phyloP scores from a whole-genome alignment of 371 early-diverging fungal species.

The Dichotomocladium elegans region DNA sequence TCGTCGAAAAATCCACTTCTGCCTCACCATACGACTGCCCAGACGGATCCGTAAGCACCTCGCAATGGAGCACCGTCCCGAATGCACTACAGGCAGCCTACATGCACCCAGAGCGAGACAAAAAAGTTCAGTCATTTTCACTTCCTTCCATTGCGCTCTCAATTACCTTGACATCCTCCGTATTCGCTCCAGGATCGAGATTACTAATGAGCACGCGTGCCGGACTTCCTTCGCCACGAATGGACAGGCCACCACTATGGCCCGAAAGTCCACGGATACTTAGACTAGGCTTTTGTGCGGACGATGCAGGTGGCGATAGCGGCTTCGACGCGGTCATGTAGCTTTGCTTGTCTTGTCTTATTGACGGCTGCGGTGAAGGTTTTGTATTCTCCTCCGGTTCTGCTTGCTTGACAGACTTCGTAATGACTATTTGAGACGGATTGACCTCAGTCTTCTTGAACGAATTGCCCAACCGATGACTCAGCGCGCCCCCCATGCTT shows the following conservation, averaged over 20 bases:
- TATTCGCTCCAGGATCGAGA: slow-evolving; percentile 50
- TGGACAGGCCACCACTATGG: slow-evolving; percentile 22
- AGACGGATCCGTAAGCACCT: slow-evolving; percentile 30
- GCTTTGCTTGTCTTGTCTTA: too few relatives aligned
- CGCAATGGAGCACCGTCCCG: slow-evolving; percentile 36
- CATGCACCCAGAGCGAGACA: not conserved
- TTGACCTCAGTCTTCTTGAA: too few relatives aligned
- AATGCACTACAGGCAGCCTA: slow-evolving; percentile 33
- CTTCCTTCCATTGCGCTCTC: not conserved
- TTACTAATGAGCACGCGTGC: slow-evolving; percentile 52
- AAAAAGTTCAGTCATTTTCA: not conserved
- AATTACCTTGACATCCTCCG: slow-evolving; percentile 56
- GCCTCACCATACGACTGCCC: slow-evolving; percentile 47
- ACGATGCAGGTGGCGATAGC: too few relatives aligned
- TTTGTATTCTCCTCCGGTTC: too few relatives aligned
- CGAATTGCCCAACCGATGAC: too few relatives aligned
- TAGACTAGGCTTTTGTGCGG: not conserved
- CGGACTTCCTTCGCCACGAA: slow-evolving; percentile 51
- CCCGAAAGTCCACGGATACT: slow-evolving; percentile 5
- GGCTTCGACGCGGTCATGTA: too few relatives aligned
- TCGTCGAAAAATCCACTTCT: slow-evolving; percentile 42
- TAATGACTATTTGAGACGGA: slow-evolving; percentile 15
- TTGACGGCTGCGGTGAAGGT: too few relatives aligned
- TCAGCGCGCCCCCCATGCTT: too few relatives aligned
- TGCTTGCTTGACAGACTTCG: too few relatives aligned